Conservation (phyloP, 164 flowering plant genomes). For the Vitis rotundifolia region DNA sequence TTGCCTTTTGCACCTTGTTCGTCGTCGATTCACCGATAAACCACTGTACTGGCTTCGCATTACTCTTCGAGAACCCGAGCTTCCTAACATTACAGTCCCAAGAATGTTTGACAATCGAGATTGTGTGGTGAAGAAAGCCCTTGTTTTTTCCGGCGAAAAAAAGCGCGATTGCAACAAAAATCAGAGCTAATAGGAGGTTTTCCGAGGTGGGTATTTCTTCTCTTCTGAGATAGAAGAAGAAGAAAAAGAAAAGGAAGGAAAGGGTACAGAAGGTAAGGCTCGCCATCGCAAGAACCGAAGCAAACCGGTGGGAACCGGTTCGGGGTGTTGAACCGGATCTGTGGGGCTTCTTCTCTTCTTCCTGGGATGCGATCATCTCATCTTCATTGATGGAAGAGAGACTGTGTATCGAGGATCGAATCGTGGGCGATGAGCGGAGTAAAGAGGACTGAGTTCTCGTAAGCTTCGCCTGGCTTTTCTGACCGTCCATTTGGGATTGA, state of each 20-base stretch:
- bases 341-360: constrained; percentile 37
- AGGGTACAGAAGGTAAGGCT: constrained; percentile 30
- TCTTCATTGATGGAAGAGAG: constrained; percentile 51
- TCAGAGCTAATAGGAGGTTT: constrained; percentile 54
- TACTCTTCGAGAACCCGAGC: constrained; percentile 13
- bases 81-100: constrained; percentile 33
- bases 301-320: no score
- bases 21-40: constrained; percentile 56
- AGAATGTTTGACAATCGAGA: constrained; percentile 21
- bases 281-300: constrained; percentile 21
- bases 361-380: constrained; percentile 22
- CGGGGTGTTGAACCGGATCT: constrained; percentile 16
- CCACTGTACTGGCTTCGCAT: constrained; percentile 65
- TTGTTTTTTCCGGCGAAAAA: constrained; percentile 47
- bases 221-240: constrained; percentile 33
- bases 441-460: constrained; percentile 78
- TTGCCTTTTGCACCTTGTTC: constrained; percentile 8
- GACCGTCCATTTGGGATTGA: constrained; percentile 50
- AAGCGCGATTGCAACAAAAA: constrained; percentile 59
- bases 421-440: constrained; percentile 77
- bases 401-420: constrained; percentile 78
- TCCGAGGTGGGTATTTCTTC: constrained; percentile 63
- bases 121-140: constrained; percentile 30
- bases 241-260: constrained; percentile 25
- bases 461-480: constrained; percentile 57